Conservation (phyloP, 2,329 filamentous ascomycete species). For the Talaromyces rugulosus region DNA sequence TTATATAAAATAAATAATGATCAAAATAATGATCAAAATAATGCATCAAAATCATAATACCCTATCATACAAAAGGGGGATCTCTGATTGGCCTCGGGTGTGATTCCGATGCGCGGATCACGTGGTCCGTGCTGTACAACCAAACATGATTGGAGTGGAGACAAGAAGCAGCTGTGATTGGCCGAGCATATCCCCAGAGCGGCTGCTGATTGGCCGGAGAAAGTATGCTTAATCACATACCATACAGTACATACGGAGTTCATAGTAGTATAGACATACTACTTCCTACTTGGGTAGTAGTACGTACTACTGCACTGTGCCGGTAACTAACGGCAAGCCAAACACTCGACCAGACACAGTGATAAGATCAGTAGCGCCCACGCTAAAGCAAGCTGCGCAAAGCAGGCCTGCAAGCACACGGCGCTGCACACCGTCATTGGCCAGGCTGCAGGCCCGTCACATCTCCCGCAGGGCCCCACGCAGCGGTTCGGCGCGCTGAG, state of each 20-base stretch:
- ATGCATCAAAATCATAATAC: background rate
- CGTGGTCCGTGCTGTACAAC: background rate
- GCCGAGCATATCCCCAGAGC: background rate
- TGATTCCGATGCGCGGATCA: background rate
- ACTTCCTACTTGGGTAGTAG: too few species aligned
- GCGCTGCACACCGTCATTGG: slow-evolving; percentile 14
- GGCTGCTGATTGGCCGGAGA: background rate
- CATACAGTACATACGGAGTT: too few species aligned
- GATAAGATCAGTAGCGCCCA: background rate
- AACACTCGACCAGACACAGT: too few species aligned
- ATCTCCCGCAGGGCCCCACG: slow-evolving; percentile 4
- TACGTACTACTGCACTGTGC: too few species aligned
- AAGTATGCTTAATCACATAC: background rate
- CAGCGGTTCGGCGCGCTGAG: slow-evolving; percentile 16
- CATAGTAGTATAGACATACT: too few species aligned
- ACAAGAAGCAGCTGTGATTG: background rate
- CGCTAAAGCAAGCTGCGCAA: slow-evolving; percentile 8
- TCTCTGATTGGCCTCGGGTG: background rate
- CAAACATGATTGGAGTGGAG: background rate
- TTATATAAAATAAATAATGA: too few species aligned
- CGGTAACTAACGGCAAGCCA: too few species aligned
- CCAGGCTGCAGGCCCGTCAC: slow-evolving; percentile 12
- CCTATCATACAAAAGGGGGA: background rate
- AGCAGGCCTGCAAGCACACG: slow-evolving; percentile 14
- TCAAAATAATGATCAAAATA: too few species aligned